Evolutionary conservation across 1,139 yeast genomes (phyloP), one percentile per base, ranked within the genome.

Genomic region (Pichia terricola): DNA sequence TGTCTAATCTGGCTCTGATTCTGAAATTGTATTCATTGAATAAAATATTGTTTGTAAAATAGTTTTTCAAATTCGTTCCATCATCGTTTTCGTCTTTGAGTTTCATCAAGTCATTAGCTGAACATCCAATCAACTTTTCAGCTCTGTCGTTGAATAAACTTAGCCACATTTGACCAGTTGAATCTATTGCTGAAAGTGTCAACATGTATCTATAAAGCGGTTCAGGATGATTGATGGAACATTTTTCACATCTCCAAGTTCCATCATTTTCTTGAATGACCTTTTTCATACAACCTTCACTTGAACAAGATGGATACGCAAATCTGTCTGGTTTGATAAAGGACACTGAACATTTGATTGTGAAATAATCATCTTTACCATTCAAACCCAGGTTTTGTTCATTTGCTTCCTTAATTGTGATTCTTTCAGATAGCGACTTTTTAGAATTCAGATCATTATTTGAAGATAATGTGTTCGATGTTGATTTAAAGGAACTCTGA

Each of bases 241-340:
- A 89, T 62, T 82, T 83, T 61, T 88, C 97, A 69, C 99, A 94
- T 63, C 95, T 77, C 95, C 95, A 91, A 27, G 79, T 69, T 25
- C 81, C 85, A 61, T 81, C 86, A 36, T 76, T 70, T 45, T 76
- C 81, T 57, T 83, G 82, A 40, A 81, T 65, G 34, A 88, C 86
- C 65, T 94, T 94, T 59, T 88, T 80, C 61, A 81, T 82, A 70
- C 98, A 91, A 38, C 75, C 76, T 39, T 73, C 78, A 45, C 76
- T 71, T 30, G 71, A 67, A 66, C 98, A 94, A n/a, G 97, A 94
- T 10, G 97, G 95, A 60, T 91, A 91, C 44, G 86, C 77, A 61
- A 88, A 77, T 52, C 75, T 81, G 49, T 84, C 94, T 25, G 82
- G 76, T 62, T 79, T 81, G 47, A 87, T 68, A 56, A 72, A 83